Percentiles rank a stretch among this genome's conserved stretches.
Conservation (phyloP, 306 rosid genomes). For the Rosa chinensis region DNA sequence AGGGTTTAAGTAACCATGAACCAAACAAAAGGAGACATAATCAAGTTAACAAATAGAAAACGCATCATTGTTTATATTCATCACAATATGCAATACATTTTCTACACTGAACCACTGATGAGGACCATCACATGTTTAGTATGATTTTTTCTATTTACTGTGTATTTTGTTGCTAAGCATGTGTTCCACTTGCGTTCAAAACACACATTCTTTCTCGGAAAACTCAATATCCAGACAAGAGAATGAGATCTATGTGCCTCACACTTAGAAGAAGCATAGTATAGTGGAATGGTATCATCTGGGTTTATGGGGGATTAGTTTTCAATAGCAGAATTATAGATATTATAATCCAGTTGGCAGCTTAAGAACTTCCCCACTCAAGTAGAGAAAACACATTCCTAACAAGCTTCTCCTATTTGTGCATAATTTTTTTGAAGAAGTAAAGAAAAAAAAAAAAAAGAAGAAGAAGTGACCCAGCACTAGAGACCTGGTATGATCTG, state of each 20-base stretch:
- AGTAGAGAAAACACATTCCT: neutral
- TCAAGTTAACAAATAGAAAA: neutral
- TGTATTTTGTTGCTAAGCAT: too few relatives aligned
- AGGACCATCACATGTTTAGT: too few relatives aligned
- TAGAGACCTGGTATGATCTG: slow-evolving; percentile 77
- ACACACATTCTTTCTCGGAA: too few relatives aligned
- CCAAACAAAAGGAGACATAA: neutral
- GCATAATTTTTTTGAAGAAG: neutral
- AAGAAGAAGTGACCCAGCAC: neutral
- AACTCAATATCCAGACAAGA: too few relatives aligned
- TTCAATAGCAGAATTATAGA: neutral
- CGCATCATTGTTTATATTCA: neutral
- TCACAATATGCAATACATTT: neutral
- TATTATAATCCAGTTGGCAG: neutral
- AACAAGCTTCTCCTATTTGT: neutral
- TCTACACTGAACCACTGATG: too few relatives aligned
- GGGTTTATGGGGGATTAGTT: neutral
- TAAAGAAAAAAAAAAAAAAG: neutral
- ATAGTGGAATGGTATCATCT: slow-evolving; percentile 2
- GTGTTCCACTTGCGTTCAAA: too few relatives aligned
- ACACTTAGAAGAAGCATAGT: neutral
- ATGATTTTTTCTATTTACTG: too few relatives aligned
- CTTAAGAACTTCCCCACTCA: neutral
- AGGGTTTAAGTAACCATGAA: neutral
- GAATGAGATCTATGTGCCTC: neutral